Evolutionary conservation across 2,329 filamentous ascomycete species (phyloP), one percentile per base, ranked within the genome.

Genomic region (Aspergillus chevalieri): DNA sequence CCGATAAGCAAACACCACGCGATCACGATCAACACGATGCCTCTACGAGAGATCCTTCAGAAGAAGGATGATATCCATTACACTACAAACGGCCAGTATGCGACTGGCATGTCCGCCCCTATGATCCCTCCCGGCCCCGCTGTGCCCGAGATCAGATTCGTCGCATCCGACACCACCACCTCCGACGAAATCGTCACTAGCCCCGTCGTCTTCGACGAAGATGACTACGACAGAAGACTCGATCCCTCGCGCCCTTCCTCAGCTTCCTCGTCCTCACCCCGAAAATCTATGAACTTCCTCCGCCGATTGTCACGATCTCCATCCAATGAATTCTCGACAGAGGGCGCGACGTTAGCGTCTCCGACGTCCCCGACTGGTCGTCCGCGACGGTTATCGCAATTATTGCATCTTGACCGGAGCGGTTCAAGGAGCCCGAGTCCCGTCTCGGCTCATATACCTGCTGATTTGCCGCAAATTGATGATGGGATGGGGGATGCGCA

Each of bases 101-200:
- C 78, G 74, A 14, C 75, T 56, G 77, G 79, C 55, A 67, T 50
- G 6, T 55, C 57, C 10, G 38, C 46, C 12, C 57, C 55, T 19
- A 50, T 51, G 38, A 49, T 33, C 14, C 78, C 57, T 30, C 26
- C 26, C 4, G 26, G 26, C 26, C 26, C 10, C 7, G 26, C 26
- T 65, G 55, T 76, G 1, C 84, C 86, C 50, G 83, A 87, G 58
- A 89, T 96, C 73, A 89, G 79, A 55, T 89, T 96, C 72, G 79
- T 93, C 63, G 85, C 90, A 53, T 86, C 88, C 56, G 92, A 95
- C 64, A 95, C 91, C 1, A 95, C 90, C 1, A 73, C 83, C 56
- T 83, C 85, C 1, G 81, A 90, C 65, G 89, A 96, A 67, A 74
- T 86, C 57, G 88, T 95, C 65, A 15, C 17, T 10, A 76, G 82